Evolutionary conservation across 371 early-diverging fungal species (phyloP), one percentile per base, ranked within the genome.

Genomic region (Encephalitozoon cuniculi): DNA sequence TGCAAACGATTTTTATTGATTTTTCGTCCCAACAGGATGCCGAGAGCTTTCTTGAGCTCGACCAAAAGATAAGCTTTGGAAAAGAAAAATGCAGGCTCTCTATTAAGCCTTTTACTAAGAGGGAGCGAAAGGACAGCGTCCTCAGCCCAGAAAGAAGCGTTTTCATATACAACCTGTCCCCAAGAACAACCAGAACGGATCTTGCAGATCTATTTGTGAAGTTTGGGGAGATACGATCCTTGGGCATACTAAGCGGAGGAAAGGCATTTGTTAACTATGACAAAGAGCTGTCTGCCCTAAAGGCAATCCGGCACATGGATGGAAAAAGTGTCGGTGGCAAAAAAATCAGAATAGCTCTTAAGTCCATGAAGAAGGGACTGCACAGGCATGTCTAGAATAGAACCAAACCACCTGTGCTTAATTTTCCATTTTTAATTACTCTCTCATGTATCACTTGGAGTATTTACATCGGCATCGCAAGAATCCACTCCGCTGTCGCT

Each of bases 211-310:
- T 69, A 32, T 76, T 76, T 76, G 28, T 7, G 21, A 71, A 53
- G 52, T 76, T 70, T 66, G 76, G 76, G 28, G 18, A 21, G 15
- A 43, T 76, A 26, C 2, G 40, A 12, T 70, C 71, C 4, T 40
- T 43, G 18, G 67, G 71, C 4, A 28, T 76, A 25, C 9, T 53
- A 32, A 53, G 53, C 21, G 55, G 55, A 44, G 34, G 52, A 43
- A 69, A 65, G 32, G 76, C 65, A 49, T 76, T 49, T 55, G 65
- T 76, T 30, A 76, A 76, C 32, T 76, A 49, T 44, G 69, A 70
- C 12, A 70, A 32, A 39, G 76, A 65, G 21, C 8, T 69, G 23
- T 37, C 59, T 9, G 76, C 76, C 34, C 44, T 69, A 11, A 76
- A 76, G 53, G 76, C 76, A 4, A 65, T 55, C 23, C 63, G 70